phyloP scores from a whole-genome alignment of 257 asterid species.

The Solanum neorickii region DNA sequence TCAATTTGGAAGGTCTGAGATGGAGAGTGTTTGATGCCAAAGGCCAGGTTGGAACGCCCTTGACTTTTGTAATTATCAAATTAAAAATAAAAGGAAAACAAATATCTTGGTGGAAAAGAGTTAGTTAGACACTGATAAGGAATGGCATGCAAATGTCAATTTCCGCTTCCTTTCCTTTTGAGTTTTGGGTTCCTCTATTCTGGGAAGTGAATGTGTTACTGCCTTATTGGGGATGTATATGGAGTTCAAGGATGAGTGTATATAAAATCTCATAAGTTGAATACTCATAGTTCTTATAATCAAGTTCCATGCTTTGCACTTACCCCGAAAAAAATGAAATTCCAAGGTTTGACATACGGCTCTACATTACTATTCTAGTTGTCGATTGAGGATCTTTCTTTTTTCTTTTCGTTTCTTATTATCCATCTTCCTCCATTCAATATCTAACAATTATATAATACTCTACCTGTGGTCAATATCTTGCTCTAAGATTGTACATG shows the following conservation, averaged over 20 bases:
- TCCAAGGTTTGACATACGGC: background rate
- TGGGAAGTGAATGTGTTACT: background rate
- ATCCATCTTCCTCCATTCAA: background rate
- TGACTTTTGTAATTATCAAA: background rate
- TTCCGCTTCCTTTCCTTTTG: background rate
- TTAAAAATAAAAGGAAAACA: background rate
- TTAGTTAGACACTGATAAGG: background rate
- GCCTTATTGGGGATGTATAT: background rate
- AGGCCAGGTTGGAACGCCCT: slow-evolving; percentile 56
- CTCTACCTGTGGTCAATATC: background rate
- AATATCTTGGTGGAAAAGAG: background rate
- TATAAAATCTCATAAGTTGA: background rate
- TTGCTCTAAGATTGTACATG: background rate
- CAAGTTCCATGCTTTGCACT: background rate
- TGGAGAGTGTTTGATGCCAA: slow-evolving; percentile 97
- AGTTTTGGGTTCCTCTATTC: background rate
- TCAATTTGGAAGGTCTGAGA: slow-evolving; percentile 74
- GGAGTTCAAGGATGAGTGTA: background rate
- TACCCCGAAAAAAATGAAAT: background rate
- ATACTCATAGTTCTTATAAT: background rate
- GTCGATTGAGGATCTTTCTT: background rate
- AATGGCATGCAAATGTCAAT: background rate
- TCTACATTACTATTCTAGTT: background rate
- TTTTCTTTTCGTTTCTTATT: background rate
- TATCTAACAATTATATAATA: background rate